Evolutionary conservation across 2,329 filamentous ascomycete species (phyloP).

Genomic region (Paraphaeosphaeria minitans): DNA sequence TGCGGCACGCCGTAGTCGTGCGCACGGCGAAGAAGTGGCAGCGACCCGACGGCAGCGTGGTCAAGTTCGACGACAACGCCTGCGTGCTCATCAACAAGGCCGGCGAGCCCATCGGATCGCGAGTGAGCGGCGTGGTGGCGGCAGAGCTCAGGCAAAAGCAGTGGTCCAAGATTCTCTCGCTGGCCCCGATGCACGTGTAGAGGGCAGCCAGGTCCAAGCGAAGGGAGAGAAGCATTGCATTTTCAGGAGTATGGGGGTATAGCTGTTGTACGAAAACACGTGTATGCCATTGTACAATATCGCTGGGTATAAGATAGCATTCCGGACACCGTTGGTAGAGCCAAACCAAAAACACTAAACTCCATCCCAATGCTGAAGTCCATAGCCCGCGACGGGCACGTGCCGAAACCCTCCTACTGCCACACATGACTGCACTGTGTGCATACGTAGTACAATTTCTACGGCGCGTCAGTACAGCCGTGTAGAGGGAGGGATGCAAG

Average conservation of each 20-base stretch:
- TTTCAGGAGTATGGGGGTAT: conserved; percentile 17
- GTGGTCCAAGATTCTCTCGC: conserved; percentile 97
- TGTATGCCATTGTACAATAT: conserved; percentile 39
- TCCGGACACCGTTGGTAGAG: conserved; percentile 34
- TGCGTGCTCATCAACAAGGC: conserved; percentile 97
- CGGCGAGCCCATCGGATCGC: conserved; percentile 90
- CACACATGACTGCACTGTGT: conserved; percentile 92
- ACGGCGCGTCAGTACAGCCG: conserved; percentile 19
- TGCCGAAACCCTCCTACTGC: conserved; percentile 29
- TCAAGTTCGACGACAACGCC: conserved; percentile 96
- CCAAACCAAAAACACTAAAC: conserved; percentile 33
- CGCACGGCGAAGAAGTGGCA: conserved; percentile 87
- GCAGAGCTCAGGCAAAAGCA: conserved; percentile 87
- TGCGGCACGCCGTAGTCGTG: conserved; percentile 93
- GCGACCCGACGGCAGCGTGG: conserved; percentile 83
- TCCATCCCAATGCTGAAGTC: conserved; percentile 38
- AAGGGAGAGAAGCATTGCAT: conserved; percentile 12
- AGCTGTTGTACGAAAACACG: conserved; percentile 29
- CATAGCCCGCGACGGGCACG: background rate
- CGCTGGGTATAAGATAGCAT: conserved; percentile 43
- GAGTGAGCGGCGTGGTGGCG: conserved; percentile 77
- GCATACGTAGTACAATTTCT: conserved; percentile 72
- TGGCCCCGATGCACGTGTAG: conserved; percentile 83
- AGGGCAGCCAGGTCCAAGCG: background rate
- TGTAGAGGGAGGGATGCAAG: background rate